phyloP scores from a whole-genome alignment of 257 asterid species.

The Gardenia jasminoides region DNA sequence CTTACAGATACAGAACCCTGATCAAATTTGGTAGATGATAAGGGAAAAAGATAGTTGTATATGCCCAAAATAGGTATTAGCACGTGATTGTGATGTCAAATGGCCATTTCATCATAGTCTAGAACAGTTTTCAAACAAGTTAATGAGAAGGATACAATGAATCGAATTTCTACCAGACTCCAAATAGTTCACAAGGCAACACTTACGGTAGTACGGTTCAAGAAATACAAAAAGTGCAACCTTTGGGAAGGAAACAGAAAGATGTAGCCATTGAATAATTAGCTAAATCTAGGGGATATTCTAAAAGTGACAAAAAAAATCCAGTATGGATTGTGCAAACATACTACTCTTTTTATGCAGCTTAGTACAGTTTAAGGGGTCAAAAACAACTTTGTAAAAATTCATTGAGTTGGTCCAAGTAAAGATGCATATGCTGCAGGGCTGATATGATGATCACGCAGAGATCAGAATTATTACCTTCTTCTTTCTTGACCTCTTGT shows the following conservation, averaged over 20 bases:
- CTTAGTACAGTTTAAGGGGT: background rate
- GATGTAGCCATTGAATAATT: background rate
- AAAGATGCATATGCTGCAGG: background rate
- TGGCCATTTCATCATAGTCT: background rate
- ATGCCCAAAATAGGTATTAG: background rate
- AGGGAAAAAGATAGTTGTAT: background rate
- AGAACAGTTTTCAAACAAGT: background rate
- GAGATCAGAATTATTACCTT: conserved; percentile 40
- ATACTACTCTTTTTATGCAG: background rate
- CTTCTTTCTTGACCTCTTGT: conserved; percentile 69
- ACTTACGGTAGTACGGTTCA: background rate
- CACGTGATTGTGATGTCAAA: background rate
- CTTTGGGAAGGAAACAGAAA: no score
- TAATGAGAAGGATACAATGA: background rate
- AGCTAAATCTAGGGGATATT: background rate
- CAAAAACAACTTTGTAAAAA: background rate
- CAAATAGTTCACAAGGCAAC: background rate
- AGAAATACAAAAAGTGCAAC: background rate
- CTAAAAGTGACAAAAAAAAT: background rate
- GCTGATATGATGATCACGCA: background rate
- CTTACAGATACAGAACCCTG: background rate
- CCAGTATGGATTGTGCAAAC: background rate
- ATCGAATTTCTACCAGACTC: background rate
- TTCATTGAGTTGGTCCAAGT: background rate
- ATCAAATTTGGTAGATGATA: background rate